Evolutionary conservation across 371 early-diverging fungal genomes (phyloP).

Genomic region (Actinomucor elegans): DNA sequence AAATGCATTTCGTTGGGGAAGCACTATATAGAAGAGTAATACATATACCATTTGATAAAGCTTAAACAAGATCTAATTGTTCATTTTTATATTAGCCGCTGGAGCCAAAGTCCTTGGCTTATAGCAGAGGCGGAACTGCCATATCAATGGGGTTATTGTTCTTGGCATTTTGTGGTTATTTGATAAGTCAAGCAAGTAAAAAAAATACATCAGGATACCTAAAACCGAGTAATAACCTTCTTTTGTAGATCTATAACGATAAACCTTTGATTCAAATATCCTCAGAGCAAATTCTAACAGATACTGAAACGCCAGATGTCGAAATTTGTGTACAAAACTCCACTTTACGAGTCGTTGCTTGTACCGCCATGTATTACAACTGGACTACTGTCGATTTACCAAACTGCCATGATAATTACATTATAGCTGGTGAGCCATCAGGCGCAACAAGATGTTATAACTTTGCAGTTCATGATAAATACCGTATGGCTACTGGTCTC

Average conservation of each 20-base stretch:
- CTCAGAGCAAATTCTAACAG: slow-evolving; percentile 19
- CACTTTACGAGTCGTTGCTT: slow-evolving; percentile 21
- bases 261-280: slow-evolving; percentile 33
- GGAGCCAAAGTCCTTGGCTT: slow-evolving; percentile 28
- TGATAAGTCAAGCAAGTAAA: slow-evolving; percentile 25
- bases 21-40: slow-evolving; percentile 40
- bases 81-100: too few species aligned
- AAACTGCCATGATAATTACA: slow-evolving; percentile 11
- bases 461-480: slow-evolving; percentile 24
- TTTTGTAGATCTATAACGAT: slow-evolving; percentile 35
- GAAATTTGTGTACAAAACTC: slow-evolving; percentile 40
- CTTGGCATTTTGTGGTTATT: slow-evolving; percentile 33
- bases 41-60: too few species aligned
- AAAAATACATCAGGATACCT: too few species aligned
- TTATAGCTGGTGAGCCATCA: slow-evolving; percentile 4
- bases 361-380: slow-evolving; percentile 24
- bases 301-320: slow-evolving; percentile 31
- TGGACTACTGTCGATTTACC: slow-evolving; percentile 19
- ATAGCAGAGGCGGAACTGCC: slow-evolving; percentile 28
- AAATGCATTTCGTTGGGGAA: slow-evolving; percentile 43
- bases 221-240: too few species aligned
- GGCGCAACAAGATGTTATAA: slow-evolving; percentile 20
- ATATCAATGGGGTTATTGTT: slow-evolving; percentile 26
- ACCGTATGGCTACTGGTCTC: slow-evolving; percentile 22
- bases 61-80: too few species aligned